These are phyloP conservation scores for Pueraria montana DNA, from an alignment of 306 rosid genomes.

Conservation along the genomic window DNA sequence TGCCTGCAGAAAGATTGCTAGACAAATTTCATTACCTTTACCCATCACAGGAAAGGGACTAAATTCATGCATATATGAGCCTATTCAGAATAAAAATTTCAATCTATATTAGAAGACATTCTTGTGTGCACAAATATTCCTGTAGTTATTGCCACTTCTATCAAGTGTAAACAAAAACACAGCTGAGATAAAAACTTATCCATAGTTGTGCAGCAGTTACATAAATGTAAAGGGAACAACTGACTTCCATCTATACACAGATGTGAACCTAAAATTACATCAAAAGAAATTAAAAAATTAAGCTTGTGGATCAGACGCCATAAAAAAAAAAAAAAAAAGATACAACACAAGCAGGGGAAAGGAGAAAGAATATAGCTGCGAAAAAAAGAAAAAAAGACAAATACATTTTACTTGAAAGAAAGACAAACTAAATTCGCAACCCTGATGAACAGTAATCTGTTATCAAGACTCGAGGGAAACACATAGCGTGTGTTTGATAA, in stretches of 20 bases:
- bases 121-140: conserved; percentile 9
- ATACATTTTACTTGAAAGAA: not conserved
- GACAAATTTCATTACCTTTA: conserved; percentile 38
- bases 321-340: not conserved
- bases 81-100: not conserved
- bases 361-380: not conserved
- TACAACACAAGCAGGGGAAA: conserved; percentile 3
- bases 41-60: conserved; percentile 9
- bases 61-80: conserved; percentile 21
- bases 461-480: not conserved
- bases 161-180: not conserved
- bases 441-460: not conserved
- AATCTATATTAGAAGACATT: conserved; percentile 24
- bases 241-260: not conserved
- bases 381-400: not conserved
- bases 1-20: conserved; percentile 70
- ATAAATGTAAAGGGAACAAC: conserved; percentile 14
- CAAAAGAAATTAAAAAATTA: conserved; percentile 20
- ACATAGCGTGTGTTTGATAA: too few species aligned
- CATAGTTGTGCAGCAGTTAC: conserved; percentile 30
- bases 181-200: not conserved
- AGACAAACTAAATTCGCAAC: conserved; percentile 8
- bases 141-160: not conserved
- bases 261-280: conserved; percentile 21
- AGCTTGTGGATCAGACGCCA: not conserved